Evolutionary conservation across 768 basidiomycete species (phyloP), one percentile per base, ranked within the genome.

Genomic region (Austroboletus festivus): DNA sequence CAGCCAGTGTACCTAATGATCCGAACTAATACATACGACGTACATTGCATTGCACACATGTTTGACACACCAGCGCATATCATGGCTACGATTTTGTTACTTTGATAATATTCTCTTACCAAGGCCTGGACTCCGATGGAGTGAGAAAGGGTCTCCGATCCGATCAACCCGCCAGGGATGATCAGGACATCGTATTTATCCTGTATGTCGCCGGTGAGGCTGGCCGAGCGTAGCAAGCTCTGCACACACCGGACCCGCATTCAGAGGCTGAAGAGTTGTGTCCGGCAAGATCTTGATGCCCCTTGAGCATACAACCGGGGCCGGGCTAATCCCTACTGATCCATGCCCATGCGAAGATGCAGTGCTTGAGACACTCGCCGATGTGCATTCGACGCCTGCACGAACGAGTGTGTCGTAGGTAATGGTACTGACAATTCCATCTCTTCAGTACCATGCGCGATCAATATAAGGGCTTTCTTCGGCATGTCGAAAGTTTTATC

Each of bases 381-480:
- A 91, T 5, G 77, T 77, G 47, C 79, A 80, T 13, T 66, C 56
- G 18, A 90, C 69, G 12, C 89, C 87, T 3, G 81, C 89, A 28
- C 89, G 83, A 21, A 89, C 83, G 40, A 92, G 81, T 6, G 84
- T 88, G 59, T 91, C 89, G 61, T 87, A 92, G 10, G 81, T 76
- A 68, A 91, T 83, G 9, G 87, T 88, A 57, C 88, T 91, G 60
- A 37, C 89, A 90, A 91, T 67, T 90, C 89, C 83, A 89, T 90
- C 69, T 92, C 89, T 62, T 92, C 89, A 1, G 89, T 90, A 12
- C 89, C 89, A 60, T 90, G 78, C 16, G 89, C 85, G 22, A 92
- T 78, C 20, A 92, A 71, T 40, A 92, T 74, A 19, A 89, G 71
- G 6, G 85, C 89, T 26, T 58, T 67, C 51, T 65, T 64, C 30